Percentiles rank a stretch among this genome's conserved stretches.
Conservation (phyloP, 148 eudicot genomes). For the Vaccinium macrocarpon region DNA sequence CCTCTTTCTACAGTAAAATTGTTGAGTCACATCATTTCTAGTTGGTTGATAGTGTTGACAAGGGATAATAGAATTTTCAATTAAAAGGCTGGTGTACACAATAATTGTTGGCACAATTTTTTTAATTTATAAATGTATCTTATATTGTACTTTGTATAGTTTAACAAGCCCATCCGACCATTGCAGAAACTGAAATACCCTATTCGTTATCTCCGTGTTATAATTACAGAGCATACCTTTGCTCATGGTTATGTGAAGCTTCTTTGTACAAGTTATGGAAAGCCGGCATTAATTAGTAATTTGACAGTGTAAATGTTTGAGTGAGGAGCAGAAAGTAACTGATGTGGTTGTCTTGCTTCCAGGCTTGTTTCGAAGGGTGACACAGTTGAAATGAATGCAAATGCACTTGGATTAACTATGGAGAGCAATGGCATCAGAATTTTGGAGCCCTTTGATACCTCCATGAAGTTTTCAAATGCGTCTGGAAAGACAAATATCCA, state of each 20-base stretch:
- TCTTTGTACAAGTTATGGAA: neutral
- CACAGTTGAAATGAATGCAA: slow-evolving; percentile 72
- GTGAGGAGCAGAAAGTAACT: neutral
- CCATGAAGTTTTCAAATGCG: slow-evolving; percentile 64
- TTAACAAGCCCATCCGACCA: neutral
- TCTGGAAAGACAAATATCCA: slow-evolving; percentile 81
- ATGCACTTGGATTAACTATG: slow-evolving; percentile 85
- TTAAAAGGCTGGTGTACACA: neutral
- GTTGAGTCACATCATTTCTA: neutral
- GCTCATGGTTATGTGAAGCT: neutral
- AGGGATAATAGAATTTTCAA: neutral
- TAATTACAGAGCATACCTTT: neutral
- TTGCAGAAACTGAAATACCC: neutral
- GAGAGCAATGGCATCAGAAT: slow-evolving; percentile 94
- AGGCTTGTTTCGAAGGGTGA: slow-evolving; percentile 91
- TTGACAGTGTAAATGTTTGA: neutral
- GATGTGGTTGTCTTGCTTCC: slow-evolving; percentile 23
- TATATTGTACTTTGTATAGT: neutral
- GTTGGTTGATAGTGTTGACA: neutral
- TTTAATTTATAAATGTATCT: neutral
- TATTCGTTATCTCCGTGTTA: neutral
- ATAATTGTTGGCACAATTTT: neutral
- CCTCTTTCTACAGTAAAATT: neutral
- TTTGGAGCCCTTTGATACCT: slow-evolving; percentile 95
- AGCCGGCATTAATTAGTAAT: neutral